Evolutionary conservation across 768 basidiomycete species (phyloP).

Genomic region (Chalciporus piperatus): DNA sequence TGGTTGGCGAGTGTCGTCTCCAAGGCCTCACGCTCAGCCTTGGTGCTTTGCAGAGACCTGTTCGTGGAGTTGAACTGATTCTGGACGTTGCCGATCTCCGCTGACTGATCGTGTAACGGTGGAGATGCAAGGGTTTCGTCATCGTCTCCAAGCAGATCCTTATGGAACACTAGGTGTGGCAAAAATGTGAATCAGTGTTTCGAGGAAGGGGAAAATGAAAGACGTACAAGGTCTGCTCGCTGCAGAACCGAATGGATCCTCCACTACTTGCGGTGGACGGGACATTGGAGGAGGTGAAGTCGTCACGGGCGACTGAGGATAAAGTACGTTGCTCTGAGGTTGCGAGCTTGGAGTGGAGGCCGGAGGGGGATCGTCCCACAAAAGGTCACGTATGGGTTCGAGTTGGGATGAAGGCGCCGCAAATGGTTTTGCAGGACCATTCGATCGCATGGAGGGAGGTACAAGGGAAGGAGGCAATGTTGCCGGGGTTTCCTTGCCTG

Average conservation of each 20-base stretch:
- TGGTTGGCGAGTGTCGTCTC: constrained; percentile 67
- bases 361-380: constrained; percentile 55
- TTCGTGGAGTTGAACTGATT: constrained; percentile 84
- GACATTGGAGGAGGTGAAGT: constrained; percentile 28
- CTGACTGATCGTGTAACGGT: constrained; percentile 68
- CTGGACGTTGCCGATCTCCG: constrained; percentile 83
- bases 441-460: constrained; percentile 74
- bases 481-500: constrained; percentile 72
- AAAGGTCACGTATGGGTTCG: constrained; percentile 44
- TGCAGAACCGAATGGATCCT: constrained; percentile 53
- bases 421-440: constrained; percentile 35
- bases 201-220: not conserved
- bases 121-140: constrained; percentile 46
- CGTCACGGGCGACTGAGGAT: constrained; percentile 36
- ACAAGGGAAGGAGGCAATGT: constrained; percentile 70
- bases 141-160: constrained; percentile 75
- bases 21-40: constrained; percentile 60
- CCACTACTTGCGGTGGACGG: constrained; percentile 17
- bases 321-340: constrained; percentile 21
- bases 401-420: constrained; percentile 34
- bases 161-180: constrained; percentile 21
- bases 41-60: constrained; percentile 61
- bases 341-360: constrained; percentile 39
- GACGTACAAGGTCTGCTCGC: constrained; percentile 24
- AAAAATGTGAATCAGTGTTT: constrained; percentile 7